Evolutionary conservation across 148 eudicot genomes (phyloP).

Genomic region (Rheum nobile): DNA sequence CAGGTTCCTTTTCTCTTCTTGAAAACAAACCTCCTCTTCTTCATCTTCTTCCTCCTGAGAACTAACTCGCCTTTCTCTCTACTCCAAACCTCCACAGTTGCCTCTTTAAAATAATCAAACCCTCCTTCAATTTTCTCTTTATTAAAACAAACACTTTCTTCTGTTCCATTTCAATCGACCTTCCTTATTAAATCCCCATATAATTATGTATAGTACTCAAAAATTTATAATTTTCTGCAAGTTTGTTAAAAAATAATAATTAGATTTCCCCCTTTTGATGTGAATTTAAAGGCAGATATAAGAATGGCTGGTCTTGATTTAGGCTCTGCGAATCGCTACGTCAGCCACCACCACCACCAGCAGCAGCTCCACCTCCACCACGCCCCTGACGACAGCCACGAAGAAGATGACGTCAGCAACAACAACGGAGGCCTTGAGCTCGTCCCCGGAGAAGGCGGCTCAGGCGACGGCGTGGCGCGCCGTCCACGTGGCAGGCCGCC

Average conservation of each 20-base stretch:
- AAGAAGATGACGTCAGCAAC: not conserved
- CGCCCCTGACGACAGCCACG: conserved; percentile 8
- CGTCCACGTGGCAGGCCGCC: conserved; percentile 65
- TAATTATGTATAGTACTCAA: too few species aligned
- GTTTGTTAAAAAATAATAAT: not conserved
- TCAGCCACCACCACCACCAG: conserved; percentile 14
- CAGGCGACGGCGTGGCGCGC: conserved; percentile 30
- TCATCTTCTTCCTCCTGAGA: not conserved
- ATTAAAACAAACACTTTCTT: not conserved
- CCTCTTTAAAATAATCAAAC: not conserved
- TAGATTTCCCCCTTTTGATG: conserved; percentile 25
- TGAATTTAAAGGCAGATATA: not conserved
- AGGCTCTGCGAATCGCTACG: conserved; percentile 40
- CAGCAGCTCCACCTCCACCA: conserved; percentile 2
- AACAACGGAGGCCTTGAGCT: conserved; percentile 17
- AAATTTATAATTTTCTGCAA: too few species aligned
- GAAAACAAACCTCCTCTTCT: not conserved
- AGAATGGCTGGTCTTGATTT: conserved; percentile 26
- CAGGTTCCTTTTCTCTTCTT: conserved; percentile 18
- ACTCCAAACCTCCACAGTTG: conserved; percentile 9
- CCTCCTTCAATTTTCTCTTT: not conserved
- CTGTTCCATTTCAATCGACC: not conserved
- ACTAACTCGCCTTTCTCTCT: conserved; percentile 18
- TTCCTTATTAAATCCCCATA: not conserved
- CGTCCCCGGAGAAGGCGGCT: conserved; percentile 10